Evolutionary conservation across 768 basidiomycete species (phyloP), one percentile per base, ranked within the genome.

Genomic region (Suillus lakei): DNA sequence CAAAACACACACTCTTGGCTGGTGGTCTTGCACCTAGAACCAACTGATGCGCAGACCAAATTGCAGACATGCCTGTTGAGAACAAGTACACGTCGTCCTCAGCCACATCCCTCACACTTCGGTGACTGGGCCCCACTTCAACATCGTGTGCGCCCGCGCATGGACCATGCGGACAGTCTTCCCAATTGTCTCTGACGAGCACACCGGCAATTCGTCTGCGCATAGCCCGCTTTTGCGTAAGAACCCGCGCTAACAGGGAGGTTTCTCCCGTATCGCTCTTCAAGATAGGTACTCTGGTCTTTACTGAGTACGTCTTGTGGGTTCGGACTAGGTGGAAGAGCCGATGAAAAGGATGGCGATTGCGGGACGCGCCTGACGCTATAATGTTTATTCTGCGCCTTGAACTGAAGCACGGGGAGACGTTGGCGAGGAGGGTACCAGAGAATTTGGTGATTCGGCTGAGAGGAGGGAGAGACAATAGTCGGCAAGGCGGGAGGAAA

Each of bases 261-360:
- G 73, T 97, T 98, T 7, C 97, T 87, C 0, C 95, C 97, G 69
- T 98, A 99, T 16, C 96, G 89, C 77, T 98, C 96, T 76, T 99
- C 97, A 30, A 99, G 83, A 76, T 96, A 98, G 7, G 83, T 82
- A 1, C 80, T 77, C 61, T 92, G 87, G 69, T 95, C 95, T 23
- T 80, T 74, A 59, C 82, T 84, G 59, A 93, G 76, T 12, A 78
- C 75, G 41, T 94, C 91, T 4, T 67, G 65, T 55, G 56, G 38
- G n/a, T 53, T 62, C 8, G 21, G 53, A 58, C 21, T 68, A 34
- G 23, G 55, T 58, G 23, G 59, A 59, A 7, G 67, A 63, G 3
- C 71, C 59, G 43, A 67, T 48, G 54, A 66, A 41, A 34, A 63
- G 0, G 69, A 61, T n/a, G 69, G 63, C 38, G 54, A 38, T 67